Base-by-base conservation (phyloP, 208 protist species). In the Trypanosoma boissoni region DNA sequence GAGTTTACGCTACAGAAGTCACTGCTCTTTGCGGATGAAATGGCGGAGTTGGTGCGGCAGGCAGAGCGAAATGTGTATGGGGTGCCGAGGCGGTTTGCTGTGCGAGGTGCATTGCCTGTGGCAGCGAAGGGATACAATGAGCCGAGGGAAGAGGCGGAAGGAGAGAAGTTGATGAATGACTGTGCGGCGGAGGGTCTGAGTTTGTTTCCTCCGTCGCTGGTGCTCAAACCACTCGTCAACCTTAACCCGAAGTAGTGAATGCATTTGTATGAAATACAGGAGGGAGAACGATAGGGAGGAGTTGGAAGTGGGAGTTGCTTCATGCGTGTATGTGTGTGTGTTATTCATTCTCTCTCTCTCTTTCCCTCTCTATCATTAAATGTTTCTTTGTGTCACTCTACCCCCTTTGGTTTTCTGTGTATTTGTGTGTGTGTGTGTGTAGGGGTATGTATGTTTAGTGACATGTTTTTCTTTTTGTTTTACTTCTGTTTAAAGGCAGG, bases 21-120 rank as follows among this genome's bases (percentile, higher is more conserved):
- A 44, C 46, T 78, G 0, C 51, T 87, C 24, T 87, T 87, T 54
- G 56, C 80, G 8, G 75, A 83, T 37, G 76, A 87, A 58, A 71
- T 72, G 51, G 49, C 65, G 2, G 50, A 37, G 32, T 23, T 87
- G 44, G 53, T 87, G 64, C 72, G 80, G 9, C 57, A 59, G 31
- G 58, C 68, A 28, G 66, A 81, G 61, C 50, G 73, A 7, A 31
- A 52, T 12, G 61, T 37, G 7, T 77, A 64, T 48, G 60, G 74
- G 2, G 9, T 74, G 5, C 1, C 29, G 12, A 24, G 23, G 37
- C 29, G 3, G n/a, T 51, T 37, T 24, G 21, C 48, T 2, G 12
- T 9, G 12, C 16, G 7, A 62, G 46, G 27, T 49, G 42, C 23
- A 10, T 55, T 21, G 31, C n/a, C n/a, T n/a, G n/a, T n/a, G n/a